A percentile compares a stretch with the other conserved stretches of the same genome.
Conservation (phyloP, 371 early-diverging fungal species). For the Mucor circinelloides region DNA sequence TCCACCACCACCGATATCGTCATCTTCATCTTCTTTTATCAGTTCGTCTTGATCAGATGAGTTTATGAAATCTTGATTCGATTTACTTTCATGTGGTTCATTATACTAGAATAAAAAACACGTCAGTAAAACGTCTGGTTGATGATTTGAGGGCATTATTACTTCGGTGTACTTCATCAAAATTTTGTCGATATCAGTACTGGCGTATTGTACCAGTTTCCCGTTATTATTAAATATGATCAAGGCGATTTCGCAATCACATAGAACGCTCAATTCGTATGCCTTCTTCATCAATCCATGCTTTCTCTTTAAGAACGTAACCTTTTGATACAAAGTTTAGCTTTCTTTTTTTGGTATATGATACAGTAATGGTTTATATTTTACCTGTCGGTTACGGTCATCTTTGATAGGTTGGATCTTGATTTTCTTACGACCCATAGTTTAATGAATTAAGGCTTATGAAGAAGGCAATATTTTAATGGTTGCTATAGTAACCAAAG, state of each 20-base stretch:
- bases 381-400: constrained; percentile 92
- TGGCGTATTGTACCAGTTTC: constrained; percentile 92
- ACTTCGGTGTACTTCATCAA: constrained; percentile 91
- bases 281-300: constrained; percentile 98
- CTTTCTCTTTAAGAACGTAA: constrained; percentile 27
- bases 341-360: neutral
- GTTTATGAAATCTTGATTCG: constrained; percentile 42
- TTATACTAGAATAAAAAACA: constrained; percentile 31
- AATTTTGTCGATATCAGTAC: constrained; percentile 90
- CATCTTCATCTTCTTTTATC: constrained; percentile 25
- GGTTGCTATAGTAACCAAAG: constrained; percentile 2
- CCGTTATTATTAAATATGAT: constrained; percentile 92
- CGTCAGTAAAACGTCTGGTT: neutral
- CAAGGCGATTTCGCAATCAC: constrained; percentile 95
- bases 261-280: constrained; percentile 95
- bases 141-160: constrained; percentile 6
- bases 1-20: neutral
- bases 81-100: constrained; percentile 52
- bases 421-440: constrained; percentile 97
- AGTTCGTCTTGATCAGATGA: constrained; percentile 23
- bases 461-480: neutral
- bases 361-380: neutral
- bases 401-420: constrained; percentile 93
- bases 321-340: neutral
- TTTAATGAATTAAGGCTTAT: neutral